These are phyloP conservation scores for Rhynchosporium graminicola DNA, from an alignment of 2,329 filamentous ascomycete species.

Conservation along the genomic window DNA sequence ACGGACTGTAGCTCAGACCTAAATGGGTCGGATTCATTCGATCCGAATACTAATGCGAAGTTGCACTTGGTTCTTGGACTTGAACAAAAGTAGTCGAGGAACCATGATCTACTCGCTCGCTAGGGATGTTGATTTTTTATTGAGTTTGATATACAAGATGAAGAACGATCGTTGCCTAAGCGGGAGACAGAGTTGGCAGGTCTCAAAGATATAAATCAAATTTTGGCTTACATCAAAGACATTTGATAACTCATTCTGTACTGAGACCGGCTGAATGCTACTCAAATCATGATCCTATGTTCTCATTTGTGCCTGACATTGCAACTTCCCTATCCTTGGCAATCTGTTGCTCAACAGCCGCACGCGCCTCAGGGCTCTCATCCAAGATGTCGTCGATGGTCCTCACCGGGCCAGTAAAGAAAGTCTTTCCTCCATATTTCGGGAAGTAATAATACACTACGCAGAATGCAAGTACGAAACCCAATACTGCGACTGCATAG, in stretches of 20 bases:
- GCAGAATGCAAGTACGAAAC: constrained; percentile 39
- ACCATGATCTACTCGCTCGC: too few species aligned
- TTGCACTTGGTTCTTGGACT: too few species aligned
- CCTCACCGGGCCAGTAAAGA: constrained; percentile 38
- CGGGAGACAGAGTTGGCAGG: too few species aligned
- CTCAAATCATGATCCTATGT: constrained; percentile 3
- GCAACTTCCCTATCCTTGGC: constrained; percentile 18
- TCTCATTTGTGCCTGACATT: constrained; percentile 8
- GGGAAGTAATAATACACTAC: constrained; percentile 39
- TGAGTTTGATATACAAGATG: too few species aligned
- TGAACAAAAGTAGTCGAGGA: too few species aligned
- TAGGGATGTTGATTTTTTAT: too few species aligned
- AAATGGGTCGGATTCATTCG: too few species aligned
- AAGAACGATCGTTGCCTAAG: too few species aligned
- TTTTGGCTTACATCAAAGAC: not conserved
- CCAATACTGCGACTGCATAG: constrained; percentile 39
- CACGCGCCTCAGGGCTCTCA: constrained; percentile 18
- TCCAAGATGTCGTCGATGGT: constrained; percentile 37
- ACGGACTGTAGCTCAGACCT: too few species aligned
- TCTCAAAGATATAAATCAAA: not conserved
- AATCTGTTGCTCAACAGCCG: constrained; percentile 24
- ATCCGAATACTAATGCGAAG: too few species aligned
- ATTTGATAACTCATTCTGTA: not conserved
- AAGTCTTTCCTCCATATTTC: constrained; percentile 37
- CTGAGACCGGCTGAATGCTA: not conserved